A percentile compares a stretch with the other conserved stretches of the same genome.
Evolutionary conservation across 1,284 basidiomycete genomes (phyloP).

Genomic region (Athelia sp.): DNA sequence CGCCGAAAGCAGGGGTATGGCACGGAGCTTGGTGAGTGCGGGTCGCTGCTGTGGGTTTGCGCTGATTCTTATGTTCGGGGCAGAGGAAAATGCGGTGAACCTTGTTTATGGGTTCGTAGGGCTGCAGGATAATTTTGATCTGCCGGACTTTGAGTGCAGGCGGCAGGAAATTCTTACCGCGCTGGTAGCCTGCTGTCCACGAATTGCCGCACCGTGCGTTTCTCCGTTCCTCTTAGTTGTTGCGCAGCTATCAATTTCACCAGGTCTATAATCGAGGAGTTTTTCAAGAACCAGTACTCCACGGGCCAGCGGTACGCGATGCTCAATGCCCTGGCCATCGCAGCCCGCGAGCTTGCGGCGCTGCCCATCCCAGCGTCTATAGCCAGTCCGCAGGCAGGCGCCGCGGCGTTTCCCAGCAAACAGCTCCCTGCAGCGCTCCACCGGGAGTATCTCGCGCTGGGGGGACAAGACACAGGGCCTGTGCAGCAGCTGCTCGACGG

Average conservation of each 20-base stretch:
- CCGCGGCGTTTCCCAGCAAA: constrained; percentile 71
- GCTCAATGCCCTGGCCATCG: constrained; percentile 81
- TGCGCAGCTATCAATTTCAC: background rate
- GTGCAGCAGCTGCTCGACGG: constrained; percentile 53
- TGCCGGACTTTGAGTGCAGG: constrained; percentile 75
- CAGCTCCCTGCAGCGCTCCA: constrained; percentile 69
- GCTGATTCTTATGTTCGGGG: background rate
- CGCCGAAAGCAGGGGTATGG: constrained; percentile 80
- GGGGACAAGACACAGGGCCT: constrained; percentile 22
- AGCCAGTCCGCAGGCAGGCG: constrained; percentile 25
- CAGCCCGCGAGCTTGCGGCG: constrained; percentile 80
- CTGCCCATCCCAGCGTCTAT: constrained; percentile 46
- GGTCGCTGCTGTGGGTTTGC: constrained; percentile 5
- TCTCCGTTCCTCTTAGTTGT: background rate
- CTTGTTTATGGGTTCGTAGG: constrained; percentile 71
- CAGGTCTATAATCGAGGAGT: constrained; percentile 86
- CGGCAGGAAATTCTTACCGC: constrained; percentile 76
- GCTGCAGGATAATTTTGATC: constrained; percentile 80
- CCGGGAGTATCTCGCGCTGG: constrained; percentile 51
- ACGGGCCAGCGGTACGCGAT: constrained; percentile 80
- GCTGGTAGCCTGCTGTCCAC: constrained; percentile 75
- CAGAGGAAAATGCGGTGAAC: constrained; percentile 87
- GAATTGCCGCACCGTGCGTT: constrained; percentile 74
- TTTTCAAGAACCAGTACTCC: constrained; percentile 91
- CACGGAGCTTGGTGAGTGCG: constrained; percentile 68